phyloP scores from a whole-genome alignment of 1,284 basidiomycete species.

The Anthracocystis setariae region DNA sequence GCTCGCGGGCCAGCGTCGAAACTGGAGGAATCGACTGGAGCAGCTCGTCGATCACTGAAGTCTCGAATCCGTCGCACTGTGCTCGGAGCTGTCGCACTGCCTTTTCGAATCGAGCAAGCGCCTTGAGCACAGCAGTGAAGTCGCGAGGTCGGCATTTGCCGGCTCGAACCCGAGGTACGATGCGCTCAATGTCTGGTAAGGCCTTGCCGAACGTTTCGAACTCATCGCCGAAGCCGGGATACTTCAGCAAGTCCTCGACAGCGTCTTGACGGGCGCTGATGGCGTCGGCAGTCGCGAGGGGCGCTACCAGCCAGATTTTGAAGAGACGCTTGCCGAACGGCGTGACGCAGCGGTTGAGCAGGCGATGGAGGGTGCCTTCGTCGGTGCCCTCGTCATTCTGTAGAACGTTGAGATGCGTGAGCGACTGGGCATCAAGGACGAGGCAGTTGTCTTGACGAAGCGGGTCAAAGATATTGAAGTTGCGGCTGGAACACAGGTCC shows the following conservation, averaged over 20 bases:
- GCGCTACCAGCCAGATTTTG: constrained; percentile 65
- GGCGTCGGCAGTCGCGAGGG: constrained; percentile 51
- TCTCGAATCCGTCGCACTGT: constrained; percentile 43
- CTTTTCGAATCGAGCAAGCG: constrained; percentile 48
- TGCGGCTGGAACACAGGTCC: constrained; percentile 63
- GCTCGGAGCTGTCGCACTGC: constrained; percentile 28
- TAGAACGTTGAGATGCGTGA: constrained; percentile 65
- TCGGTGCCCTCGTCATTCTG: constrained; percentile 66
- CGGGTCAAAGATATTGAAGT: constrained; percentile 64
- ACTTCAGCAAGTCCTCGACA: constrained; percentile 60
- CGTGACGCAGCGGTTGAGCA: constrained; percentile 66
- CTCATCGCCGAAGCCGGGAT: constrained; percentile 51
- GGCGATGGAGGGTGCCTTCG: constrained; percentile 62
- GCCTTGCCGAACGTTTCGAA: constrained; percentile 58
- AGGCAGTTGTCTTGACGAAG: constrained; percentile 55
- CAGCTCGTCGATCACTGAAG: constrained; percentile 29
- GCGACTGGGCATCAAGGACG: constrained; percentile 65
- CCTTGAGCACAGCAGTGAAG: constrained; percentile 61
- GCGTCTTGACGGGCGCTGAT: constrained; percentile 64
- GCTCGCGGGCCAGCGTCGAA: constrained; percentile 41
- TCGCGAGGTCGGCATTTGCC: constrained; percentile 65
- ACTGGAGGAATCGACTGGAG: constrained; percentile 61
- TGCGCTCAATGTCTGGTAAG: constrained; percentile 64
- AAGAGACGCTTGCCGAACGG: constrained; percentile 67
- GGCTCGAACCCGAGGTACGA: constrained; percentile 62